phyloP scores from a whole-genome alignment of 768 basidiomycete genomes.

The Cystobasidium ongulense region DNA sequence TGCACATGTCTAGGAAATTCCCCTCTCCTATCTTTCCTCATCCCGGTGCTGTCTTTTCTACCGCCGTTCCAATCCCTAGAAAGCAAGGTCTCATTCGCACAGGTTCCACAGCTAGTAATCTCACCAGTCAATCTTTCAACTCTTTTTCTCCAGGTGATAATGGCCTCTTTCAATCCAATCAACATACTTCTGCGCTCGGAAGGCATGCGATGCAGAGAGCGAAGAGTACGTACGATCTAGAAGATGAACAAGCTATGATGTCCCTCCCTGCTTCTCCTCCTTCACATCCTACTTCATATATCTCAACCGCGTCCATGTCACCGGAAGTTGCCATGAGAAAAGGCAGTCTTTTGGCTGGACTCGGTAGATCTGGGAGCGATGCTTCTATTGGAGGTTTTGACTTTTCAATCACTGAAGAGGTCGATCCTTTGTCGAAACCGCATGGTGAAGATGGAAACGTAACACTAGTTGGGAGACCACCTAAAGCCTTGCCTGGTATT shows the following conservation, averaged over 20 bases:
- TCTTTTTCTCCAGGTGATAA: neutral
- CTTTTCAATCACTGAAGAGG: neutral
- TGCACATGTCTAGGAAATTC: neutral
- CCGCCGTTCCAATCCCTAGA: neutral
- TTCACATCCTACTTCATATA: neutral
- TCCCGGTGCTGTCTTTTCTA: neutral
- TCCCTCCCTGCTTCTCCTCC: slow-evolving; percentile 9
- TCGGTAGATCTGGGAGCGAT: neutral
- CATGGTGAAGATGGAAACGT: neutral
- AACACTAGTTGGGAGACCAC: neutral
- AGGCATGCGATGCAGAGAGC: neutral
- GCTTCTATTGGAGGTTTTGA: neutral
- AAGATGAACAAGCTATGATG: neutral
- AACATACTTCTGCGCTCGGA: neutral
- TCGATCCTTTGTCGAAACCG: neutral
- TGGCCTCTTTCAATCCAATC: too few species aligned
- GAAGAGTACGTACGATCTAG: neutral
- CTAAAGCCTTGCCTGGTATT: neutral
- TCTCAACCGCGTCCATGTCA: neutral
- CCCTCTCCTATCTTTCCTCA: neutral
- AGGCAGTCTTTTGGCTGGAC: neutral
- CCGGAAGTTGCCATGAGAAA: neutral
- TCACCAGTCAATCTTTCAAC: neutral
- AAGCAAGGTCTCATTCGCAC: neutral
- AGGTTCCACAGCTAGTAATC: neutral